Conservation (phyloP, 2,329 filamentous ascomycete genomes). For the Penicillium sp. region DNA sequence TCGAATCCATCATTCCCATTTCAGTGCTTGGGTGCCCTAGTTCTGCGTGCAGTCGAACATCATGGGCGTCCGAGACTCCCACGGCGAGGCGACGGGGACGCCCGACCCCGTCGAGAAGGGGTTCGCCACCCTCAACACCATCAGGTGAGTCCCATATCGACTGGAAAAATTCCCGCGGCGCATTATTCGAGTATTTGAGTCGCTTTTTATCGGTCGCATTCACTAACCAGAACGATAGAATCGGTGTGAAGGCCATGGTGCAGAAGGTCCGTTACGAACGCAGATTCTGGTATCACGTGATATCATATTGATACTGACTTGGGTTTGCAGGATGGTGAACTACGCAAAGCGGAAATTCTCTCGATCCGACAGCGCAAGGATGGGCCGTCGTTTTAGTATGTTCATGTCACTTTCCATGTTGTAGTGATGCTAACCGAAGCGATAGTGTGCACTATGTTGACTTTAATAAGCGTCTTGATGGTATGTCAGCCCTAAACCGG, state of each 20-base stretch:
- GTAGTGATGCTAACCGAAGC: constrained; percentile 18
- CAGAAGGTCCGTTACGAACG: constrained; percentile 62
- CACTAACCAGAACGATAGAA: constrained; percentile 51
- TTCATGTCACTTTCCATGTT: not conserved
- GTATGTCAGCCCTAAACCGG: constrained; percentile 32
- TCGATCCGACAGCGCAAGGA: constrained; percentile 90
- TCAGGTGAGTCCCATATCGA: constrained; percentile 63
- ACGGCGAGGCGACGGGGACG: constrained; percentile 57
- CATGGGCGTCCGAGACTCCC: constrained; percentile 62
- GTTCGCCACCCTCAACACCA: constrained; percentile 80
- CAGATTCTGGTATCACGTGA: constrained; percentile 40
- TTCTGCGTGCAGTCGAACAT: constrained; percentile 17
- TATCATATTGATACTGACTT: constrained; percentile 21
- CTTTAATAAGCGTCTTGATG: constrained; percentile 85
- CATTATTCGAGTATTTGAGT: not conserved
- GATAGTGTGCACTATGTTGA: constrained; percentile 87
- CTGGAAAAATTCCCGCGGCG: constrained; percentile 7
- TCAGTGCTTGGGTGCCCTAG: not conserved
- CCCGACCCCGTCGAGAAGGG: constrained; percentile 72
- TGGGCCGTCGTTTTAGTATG: constrained; percentile 78
- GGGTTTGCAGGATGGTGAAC: constrained; percentile 69
- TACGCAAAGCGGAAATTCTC: constrained; percentile 93
- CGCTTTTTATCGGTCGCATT: constrained; percentile 40
- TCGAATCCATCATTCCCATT: constrained; percentile 26
- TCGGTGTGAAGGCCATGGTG: constrained; percentile 69